A percentile compares a stretch with the other conserved stretches of the same genome.
These are phyloP conservation scores for Asterophora parasitica DNA, from an alignment of 768 basidiomycete genomes.

Conservation along the genomic window DNA sequence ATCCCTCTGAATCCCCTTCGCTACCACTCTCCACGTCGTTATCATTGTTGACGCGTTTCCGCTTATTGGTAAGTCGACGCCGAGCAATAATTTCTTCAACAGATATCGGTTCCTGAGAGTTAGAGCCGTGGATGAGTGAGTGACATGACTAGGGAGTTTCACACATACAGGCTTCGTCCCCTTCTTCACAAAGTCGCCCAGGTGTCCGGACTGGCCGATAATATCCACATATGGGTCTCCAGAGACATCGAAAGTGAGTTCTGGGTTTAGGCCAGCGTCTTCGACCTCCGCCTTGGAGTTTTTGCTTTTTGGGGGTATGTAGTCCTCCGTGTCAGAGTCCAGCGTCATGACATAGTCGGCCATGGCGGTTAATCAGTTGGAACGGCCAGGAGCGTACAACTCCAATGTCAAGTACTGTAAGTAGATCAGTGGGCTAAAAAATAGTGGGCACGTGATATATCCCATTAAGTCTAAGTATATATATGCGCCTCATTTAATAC, in stretches of 20 bases:
- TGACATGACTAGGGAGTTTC: background rate
- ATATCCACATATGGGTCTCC: conserved; percentile 66
- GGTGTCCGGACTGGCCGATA: conserved; percentile 32
- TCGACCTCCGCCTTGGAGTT: conserved; percentile 34
- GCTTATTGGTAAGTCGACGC: conserved; percentile 54
- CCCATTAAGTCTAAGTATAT: too few species aligned
- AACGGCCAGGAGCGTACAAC: too few species aligned
- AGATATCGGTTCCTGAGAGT: conserved; percentile 64
- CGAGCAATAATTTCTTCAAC: conserved; percentile 91
- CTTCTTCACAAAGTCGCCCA: conserved; percentile 57
- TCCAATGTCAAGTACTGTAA: too few species aligned
- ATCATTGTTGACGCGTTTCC: conserved; percentile 50
- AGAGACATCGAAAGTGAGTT: conserved; percentile 76
- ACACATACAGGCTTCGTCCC: conserved; percentile 56
- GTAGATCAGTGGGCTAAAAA: too few species aligned
- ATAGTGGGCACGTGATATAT: too few species aligned
- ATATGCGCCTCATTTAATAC: too few species aligned
- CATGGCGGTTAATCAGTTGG: conserved; percentile 18
- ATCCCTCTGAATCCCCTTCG: conserved; percentile 34
- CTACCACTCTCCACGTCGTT: conserved; percentile 28
- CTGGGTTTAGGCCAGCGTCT: conserved; percentile 67
- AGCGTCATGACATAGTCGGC: conserved; percentile 80
- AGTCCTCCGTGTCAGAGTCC: conserved; percentile 72
- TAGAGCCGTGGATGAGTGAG: conserved; percentile 6
- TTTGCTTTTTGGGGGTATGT: conserved; percentile 19